Conservation (phyloP, 805 yeast genomes). For the Candida saitoana region DNA sequence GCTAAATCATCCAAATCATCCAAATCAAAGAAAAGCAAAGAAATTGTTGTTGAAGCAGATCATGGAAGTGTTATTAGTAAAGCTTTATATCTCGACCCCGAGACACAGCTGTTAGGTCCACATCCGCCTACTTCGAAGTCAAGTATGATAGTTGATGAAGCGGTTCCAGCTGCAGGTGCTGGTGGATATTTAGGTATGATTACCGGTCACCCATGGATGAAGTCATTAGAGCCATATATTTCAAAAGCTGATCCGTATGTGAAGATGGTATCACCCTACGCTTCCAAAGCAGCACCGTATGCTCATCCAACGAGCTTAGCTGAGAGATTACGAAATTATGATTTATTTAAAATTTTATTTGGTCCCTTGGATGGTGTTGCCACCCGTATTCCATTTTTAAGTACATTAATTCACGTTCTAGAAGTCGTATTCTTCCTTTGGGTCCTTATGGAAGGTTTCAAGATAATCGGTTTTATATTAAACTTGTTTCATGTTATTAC, state of each 20-base stretch:
- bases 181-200: not conserved
- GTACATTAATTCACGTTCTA: not conserved
- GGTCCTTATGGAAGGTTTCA: constrained; percentile 2
- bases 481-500: not conserved
- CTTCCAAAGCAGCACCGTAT: constrained; percentile 1
- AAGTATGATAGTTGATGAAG: constrained; percentile 8
- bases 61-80: constrained; percentile 17
- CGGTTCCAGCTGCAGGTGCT: constrained; percentile 2
- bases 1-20: not conserved
- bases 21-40: constrained; percentile 11
- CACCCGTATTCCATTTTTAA: not conserved
- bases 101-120: constrained; percentile 29
- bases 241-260: not conserved
- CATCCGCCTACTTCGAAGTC: constrained; percentile 19
- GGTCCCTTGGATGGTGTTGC: constrained; percentile 2
- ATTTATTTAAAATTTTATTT: not conserved
- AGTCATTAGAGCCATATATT: not conserved
- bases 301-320: constrained; percentile 3
- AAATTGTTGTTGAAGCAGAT: constrained; percentile 27
- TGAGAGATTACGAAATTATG: not conserved
- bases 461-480: not conserved
- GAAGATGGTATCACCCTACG: constrained; percentile 1
- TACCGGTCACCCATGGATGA: constrained; percentile 1
- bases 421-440: constrained; percentile 3
- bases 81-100: constrained; percentile 30